phyloP scores from a whole-genome alignment of 352 stramenopile species.

The Globisporangium nunn region DNA sequence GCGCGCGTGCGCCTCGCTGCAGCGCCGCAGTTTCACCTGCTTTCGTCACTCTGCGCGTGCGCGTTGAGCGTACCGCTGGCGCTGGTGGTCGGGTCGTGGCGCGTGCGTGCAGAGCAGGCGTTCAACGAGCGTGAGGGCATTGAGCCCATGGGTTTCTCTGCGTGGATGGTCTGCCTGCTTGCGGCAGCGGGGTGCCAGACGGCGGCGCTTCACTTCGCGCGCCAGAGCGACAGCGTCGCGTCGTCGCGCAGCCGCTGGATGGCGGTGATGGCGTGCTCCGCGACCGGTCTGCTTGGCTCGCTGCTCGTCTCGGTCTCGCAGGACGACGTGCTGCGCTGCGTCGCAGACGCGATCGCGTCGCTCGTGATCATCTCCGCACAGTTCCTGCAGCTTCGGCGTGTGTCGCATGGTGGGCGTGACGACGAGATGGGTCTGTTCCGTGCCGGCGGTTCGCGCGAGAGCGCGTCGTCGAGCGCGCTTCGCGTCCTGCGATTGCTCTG shows the following conservation, averaged over 20 bases:
- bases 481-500: constrained; percentile 42
- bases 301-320: constrained; percentile 31
- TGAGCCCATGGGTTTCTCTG: background rate
- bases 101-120: constrained; percentile 7
- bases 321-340: constrained; percentile 43
- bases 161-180: constrained; percentile 10
- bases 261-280: constrained; percentile 31
- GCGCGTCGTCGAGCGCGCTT: background rate
- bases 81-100: constrained; percentile 13
- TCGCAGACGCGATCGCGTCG: constrained; percentile 26
- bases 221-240: constrained; percentile 16
- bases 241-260: constrained; percentile 22
- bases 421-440: constrained; percentile 43
- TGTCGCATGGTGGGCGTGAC: constrained; percentile 14
- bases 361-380: constrained; percentile 48
- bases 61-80: constrained; percentile 25
- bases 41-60: constrained; percentile 28
- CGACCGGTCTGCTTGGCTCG: constrained; percentile 32
- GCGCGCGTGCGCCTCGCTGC: constrained; percentile 17
- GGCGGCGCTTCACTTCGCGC: constrained; percentile 15
- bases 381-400: constrained; percentile 21
- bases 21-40: constrained; percentile 28
- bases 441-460: constrained; percentile 2
- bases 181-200: constrained; percentile 8
- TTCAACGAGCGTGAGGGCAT: constrained; percentile 12